phyloP scores from a whole-genome alignment of 2,329 filamentous ascomycete genomes.

The Triangularia verruculosa region DNA sequence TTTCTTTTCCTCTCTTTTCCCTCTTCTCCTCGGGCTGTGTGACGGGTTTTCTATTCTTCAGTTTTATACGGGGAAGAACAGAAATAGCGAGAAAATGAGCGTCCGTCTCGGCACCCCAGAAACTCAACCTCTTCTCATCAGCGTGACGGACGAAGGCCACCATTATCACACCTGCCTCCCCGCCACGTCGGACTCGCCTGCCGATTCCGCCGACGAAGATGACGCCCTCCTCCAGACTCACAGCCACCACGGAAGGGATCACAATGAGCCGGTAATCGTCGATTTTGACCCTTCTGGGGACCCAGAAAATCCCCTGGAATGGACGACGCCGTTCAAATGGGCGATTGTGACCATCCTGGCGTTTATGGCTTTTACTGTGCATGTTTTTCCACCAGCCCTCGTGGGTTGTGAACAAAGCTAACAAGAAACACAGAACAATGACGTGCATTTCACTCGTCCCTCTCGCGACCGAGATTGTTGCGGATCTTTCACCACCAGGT shows the following conservation, averaged over 20 bases:
- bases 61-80: neutral
- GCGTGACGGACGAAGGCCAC: conserved; percentile 17
- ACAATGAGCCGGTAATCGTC: conserved; percentile 26
- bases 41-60: neutral
- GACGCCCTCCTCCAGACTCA: neutral
- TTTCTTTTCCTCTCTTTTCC: neutral
- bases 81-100: conserved; percentile 11
- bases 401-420: neutral
- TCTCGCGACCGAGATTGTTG: conserved; percentile 49
- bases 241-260: neutral
- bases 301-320: conserved; percentile 51
- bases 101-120: conserved; percentile 14
- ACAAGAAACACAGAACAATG: conserved; percentile 44
- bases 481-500: conserved; percentile 41
- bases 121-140: conserved; percentile 23
- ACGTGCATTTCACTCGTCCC: conserved; percentile 57
- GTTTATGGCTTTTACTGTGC: conserved; percentile 57
- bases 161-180: conserved; percentile 14
- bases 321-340: conserved; percentile 52
- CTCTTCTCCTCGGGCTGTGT: neutral
- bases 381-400: conserved; percentile 23
- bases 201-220: neutral
- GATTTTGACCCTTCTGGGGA: conserved; percentile 47
- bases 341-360: conserved; percentile 50
- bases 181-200: neutral